Percentiles rank a stretch among this genome's conserved stretches.
Conservation (phyloP, 345 rosid genomes). For the Acer saccharum region DNA sequence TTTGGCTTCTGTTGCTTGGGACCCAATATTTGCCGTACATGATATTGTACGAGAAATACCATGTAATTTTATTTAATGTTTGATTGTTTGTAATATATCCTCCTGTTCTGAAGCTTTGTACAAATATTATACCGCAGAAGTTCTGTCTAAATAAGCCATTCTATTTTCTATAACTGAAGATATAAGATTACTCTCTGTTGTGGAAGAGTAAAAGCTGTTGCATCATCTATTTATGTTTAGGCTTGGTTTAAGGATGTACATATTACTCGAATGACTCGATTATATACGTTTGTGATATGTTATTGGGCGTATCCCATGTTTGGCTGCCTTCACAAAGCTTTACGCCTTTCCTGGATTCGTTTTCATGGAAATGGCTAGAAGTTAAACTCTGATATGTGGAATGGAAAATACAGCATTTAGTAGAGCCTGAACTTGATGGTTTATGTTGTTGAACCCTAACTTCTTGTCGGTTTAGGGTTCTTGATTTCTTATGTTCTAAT, state of each 20-base stretch:
- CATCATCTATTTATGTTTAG: neutral
- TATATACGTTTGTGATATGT: too few species aligned
- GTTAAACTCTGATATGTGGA: too few species aligned
- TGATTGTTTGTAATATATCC: neutral
- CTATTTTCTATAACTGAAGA: neutral
- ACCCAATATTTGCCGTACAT: neutral
- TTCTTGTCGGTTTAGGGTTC: neutral
- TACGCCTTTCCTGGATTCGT: neutral
- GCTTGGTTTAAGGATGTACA: too few species aligned
- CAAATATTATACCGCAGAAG: neutral
- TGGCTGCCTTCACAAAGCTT: neutral
- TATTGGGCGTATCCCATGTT: neutral
- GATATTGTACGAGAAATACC: too few species aligned
- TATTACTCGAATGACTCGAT: too few species aligned
- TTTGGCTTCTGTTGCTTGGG: neutral
- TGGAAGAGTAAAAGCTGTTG: neutral
- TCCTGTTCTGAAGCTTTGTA: neutral
- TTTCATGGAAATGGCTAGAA: too few species aligned
- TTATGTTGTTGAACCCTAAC: too few species aligned
- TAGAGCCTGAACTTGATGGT: too few species aligned
- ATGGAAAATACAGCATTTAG: too few species aligned
- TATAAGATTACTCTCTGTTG: neutral
- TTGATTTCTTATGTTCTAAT: too few species aligned
- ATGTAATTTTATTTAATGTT: neutral
- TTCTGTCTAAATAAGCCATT: neutral